These are phyloP conservation scores for Fusarium udum DNA, from an alignment of 2,329 filamentous ascomycete species.

Conservation along the genomic window DNA sequence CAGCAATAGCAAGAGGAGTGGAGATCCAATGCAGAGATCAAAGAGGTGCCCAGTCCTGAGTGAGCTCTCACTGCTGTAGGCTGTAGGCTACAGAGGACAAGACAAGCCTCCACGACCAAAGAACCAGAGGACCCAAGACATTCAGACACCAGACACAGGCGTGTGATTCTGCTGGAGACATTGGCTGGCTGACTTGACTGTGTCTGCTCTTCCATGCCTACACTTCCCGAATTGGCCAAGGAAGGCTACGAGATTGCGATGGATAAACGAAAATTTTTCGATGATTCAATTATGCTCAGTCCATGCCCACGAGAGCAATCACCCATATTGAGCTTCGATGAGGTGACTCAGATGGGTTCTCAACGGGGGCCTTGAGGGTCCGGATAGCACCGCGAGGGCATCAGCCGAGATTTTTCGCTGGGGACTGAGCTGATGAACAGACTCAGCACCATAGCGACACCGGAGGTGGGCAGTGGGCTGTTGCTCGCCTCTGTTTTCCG, in stretches of 20 bases:
- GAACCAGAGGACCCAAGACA: conserved; percentile 32
- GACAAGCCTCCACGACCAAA: conserved; percentile 17
- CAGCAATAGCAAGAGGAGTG: conserved; percentile 13
- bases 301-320: conserved; percentile 31
- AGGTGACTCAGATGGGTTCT: conserved; percentile 42
- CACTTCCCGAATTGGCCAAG: conserved; percentile 11
- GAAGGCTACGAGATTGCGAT: conserved; percentile 30
- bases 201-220: conserved; percentile 12
- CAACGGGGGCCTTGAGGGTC: conserved; percentile 35
- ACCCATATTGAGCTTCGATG: conserved; percentile 36
- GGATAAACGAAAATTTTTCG: conserved; percentile 29
- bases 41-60: conserved; percentile 17
- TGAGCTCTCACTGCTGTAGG: conserved; percentile 8
- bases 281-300: conserved; percentile 32
- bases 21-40: conserved; percentile 19
- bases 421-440: conserved; percentile 42
- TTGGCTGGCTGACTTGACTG: conserved; percentile 23
- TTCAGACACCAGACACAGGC: conserved; percentile 38
- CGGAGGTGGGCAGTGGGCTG: conserved; percentile 46
- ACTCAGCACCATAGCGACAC: conserved; percentile 41
- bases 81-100: conserved; percentile 4
- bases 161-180: conserved; percentile 40
- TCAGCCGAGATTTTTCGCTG: conserved; percentile 44
- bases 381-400: conserved; percentile 43
- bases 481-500: conserved; percentile 40